Conservation (phyloP, 1,139 yeast genomes). For the Suhomyces taliae region DNA sequence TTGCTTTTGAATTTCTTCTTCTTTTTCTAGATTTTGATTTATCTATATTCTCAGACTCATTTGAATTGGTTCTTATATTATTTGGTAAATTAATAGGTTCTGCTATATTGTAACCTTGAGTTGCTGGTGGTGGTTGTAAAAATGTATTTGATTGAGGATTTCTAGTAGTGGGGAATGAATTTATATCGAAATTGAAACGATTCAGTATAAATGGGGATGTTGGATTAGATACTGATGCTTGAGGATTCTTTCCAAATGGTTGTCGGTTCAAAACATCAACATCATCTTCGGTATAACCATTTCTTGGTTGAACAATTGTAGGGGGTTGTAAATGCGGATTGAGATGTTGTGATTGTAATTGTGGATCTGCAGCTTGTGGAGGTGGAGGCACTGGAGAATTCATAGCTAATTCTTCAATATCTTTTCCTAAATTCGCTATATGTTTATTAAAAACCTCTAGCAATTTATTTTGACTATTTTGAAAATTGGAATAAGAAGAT, state of each 20-base stretch:
- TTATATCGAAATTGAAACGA: conserved; percentile 17
- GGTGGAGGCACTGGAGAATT: conserved; percentile 1
- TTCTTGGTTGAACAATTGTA: not conserved
- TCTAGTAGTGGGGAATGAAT: conserved; percentile 6
- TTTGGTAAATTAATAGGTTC: conserved; percentile 5
- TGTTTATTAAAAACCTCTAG: conserved; percentile 26
- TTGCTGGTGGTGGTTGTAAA: conserved; percentile 2
- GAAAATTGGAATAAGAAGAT: not conserved
- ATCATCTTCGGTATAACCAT: conserved; percentile 10
- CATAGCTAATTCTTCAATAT: conserved; percentile 22
- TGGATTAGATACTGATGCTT: conserved; percentile 11
- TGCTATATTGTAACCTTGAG: conserved; percentile 6
- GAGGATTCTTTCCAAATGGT: conserved; percentile 4
- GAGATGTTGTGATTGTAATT: conserved; percentile 8
- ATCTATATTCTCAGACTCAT: conserved; percentile 4
- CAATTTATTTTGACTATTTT: conserved; percentile 12
- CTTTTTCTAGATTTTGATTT: conserved; percentile 7
- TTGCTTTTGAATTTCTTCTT: conserved; percentile 9
- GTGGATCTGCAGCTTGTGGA: conserved; percentile 1
- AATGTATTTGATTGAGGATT: conserved; percentile 2
- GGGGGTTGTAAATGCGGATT: not conserved
- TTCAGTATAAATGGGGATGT: conserved; percentile 17
- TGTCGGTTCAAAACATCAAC: conserved; percentile 7
- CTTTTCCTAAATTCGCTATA: conserved; percentile 24
- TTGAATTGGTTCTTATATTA: conserved; percentile 1